Evolutionary conservation across 2,329 filamentous ascomycete genomes (phyloP), one percentile per base, ranked within the genome.

Genomic region (Ophiostoma ulmi): DNA sequence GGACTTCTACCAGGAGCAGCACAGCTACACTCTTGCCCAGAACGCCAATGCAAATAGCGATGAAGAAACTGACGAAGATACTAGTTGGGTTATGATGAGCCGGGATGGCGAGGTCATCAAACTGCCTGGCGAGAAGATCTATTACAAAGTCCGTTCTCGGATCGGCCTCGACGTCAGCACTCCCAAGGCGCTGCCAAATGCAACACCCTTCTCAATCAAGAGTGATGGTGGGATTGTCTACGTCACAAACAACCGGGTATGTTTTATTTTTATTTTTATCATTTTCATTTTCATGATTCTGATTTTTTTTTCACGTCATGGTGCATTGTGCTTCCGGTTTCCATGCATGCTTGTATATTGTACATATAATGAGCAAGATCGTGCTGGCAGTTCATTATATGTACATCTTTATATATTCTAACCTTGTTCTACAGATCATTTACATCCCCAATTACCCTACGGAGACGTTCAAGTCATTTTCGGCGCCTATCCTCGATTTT

Each of bases 31-130:
- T 69, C 79, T 83, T 74, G 79, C 79, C 70, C 80, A 78, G 72
- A 80, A 78, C 72, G 78, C 77, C 69, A 78, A 75, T 73, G 75
- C 74, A 65, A 78, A 78, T 69, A 77, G 79, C 72, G 66, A 68
- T 31, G 80, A 85, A 77, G 80, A 85, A 78, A 81, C 85, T 87
- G 81, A 88, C 82, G 82, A 86, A 78, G 79, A 79, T 75, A 79
- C 81, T 77, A 88, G 86, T 76, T 97, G 94, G 94, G 94, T 97
- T 65, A 97, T 97, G 94, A 88, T 97, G 77, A 88, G 90, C 77
- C 87, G 90, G 77, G 79, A 82, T 58, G 84, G 85, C 75, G 88
- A 90, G 72, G 95, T 97, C 80, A 90, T 96, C 77, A 92, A 91
- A 77, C 87, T 97, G 66, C 91, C 92, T 64, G 89, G 91, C 78